These are phyloP conservation scores for Xylogone sp. DNA, from an alignment of 2,329 filamentous ascomycete species.

Conservation along the genomic window DNA sequence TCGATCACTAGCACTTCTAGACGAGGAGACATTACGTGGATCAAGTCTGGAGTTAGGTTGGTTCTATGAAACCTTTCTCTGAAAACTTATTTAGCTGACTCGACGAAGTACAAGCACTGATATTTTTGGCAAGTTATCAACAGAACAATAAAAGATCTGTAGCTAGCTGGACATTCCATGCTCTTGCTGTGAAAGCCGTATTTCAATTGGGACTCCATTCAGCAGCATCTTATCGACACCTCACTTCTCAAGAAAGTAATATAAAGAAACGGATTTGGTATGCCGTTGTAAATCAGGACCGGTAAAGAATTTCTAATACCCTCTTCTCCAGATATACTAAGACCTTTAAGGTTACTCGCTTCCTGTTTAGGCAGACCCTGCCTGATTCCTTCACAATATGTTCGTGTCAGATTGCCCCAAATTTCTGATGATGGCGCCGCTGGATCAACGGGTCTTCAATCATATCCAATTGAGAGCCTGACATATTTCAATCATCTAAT, in stretches of 20 bases:
- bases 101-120: slow-evolving; percentile 26
- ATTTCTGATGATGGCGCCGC: neutral
- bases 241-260: slow-evolving; percentile 20
- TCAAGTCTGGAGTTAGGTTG: slow-evolving; percentile 7
- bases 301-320: slow-evolving; percentile 4
- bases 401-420: neutral
- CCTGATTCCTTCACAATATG: neutral
- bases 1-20: slow-evolving; percentile 19
- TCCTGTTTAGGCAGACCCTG: neutral
- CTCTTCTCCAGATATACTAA: slow-evolving; percentile 3
- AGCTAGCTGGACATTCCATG: slow-evolving; percentile 29
- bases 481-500: slow-evolving; percentile 1
- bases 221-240: slow-evolving; percentile 21
- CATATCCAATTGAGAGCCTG: neutral
- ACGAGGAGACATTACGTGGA: slow-evolving; percentile 21
- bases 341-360: neutral
- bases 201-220: slow-evolving; percentile 33
- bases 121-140: slow-evolving; percentile 29
- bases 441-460: neutral
- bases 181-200: slow-evolving; percentile 27
- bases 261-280: slow-evolving; percentile 28
- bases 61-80: neutral
- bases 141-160: slow-evolving; percentile 32
- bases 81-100: neutral
- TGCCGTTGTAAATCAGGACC: slow-evolving; percentile 28